Conservation (phyloP, 495 filamentous ascomycete species). For the Achaetomiella virescens region DNA sequence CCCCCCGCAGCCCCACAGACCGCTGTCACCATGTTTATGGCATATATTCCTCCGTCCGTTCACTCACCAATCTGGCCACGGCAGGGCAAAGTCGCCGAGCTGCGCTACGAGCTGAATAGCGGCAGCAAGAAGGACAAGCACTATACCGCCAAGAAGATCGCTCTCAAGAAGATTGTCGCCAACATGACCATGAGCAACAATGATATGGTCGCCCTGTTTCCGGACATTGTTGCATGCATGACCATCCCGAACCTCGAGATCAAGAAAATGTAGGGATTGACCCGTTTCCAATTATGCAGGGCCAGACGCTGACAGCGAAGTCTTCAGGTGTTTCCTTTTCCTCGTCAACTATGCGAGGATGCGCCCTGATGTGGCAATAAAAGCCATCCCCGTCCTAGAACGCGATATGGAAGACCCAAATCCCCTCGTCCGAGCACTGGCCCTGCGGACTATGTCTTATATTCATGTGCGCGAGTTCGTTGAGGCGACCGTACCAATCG, state of each 20-base stretch:
- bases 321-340: constrained; percentile 86
- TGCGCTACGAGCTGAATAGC: constrained; percentile 88
- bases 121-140: constrained; percentile 99
- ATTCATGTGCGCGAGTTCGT: constrained; percentile 96
- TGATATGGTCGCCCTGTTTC: constrained; percentile 96
- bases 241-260: constrained; percentile 89
- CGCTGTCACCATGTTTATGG: constrained; percentile 42
- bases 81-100: constrained; percentile 98
- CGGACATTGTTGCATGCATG: constrained; percentile 94
- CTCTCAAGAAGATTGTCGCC: constrained; percentile 98
- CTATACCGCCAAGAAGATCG: constrained; percentile 92
- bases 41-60: constrained; percentile 38
- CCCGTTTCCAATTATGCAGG: too few species aligned
- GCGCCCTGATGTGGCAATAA: constrained; percentile 90
- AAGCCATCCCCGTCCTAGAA: constrained; percentile 82
- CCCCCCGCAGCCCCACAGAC: constrained; percentile 5
- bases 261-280: constrained; percentile 83
- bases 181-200: constrained; percentile 99
- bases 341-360: constrained; percentile 93
- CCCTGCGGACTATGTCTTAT: constrained; percentile 93
- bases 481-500: constrained; percentile 76
- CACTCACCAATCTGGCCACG: constrained; percentile 37
- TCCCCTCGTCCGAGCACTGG: constrained; percentile 86
- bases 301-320: constrained; percentile 18
- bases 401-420: constrained; percentile 93